Percentiles rank a stretch among this genome's conserved stretches.
These are phyloP conservation scores for Chenopodium album DNA, from an alignment of 148 eudicot genomes.

Conservation along the genomic window DNA sequence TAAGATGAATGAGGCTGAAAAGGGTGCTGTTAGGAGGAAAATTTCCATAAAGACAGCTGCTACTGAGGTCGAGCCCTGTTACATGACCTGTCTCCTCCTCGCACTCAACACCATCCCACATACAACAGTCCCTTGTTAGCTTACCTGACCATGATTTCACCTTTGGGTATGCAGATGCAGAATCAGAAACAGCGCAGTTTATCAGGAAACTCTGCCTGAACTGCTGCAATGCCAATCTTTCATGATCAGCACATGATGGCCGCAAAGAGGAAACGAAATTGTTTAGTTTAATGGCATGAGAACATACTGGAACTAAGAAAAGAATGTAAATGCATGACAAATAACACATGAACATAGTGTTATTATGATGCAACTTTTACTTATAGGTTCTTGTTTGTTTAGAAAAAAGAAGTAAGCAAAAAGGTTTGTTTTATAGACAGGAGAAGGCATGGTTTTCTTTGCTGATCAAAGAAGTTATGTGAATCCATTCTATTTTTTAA, in stretches of 20 bases:
- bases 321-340: background rate
- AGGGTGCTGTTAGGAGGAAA: conserved; percentile 26
- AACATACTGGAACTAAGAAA: background rate
- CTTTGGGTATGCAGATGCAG: conserved; percentile 11
- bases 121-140: conserved; percentile 26
- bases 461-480: too few relatives aligned
- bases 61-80: conserved; percentile 37
- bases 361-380: background rate
- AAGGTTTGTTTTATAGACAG: background rate
- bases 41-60: conserved; percentile 35
- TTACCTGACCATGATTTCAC: conserved; percentile 4
- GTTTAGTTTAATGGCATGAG: too few relatives aligned
- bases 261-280: background rate
- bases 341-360: background rate
- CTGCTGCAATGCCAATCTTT: conserved; percentile 9
- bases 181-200: conserved; percentile 6
- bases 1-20: conserved; percentile 35
- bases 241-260: conserved; percentile 17
- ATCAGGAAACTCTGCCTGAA: conserved; percentile 23
- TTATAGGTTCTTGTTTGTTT: background rate
- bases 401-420: background rate
- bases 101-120: conserved; percentile 48
- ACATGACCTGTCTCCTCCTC: conserved; percentile 32
- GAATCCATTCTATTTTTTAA: too few relatives aligned
- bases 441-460: background rate